Evolutionary conservation across 331 rosid genomes (phyloP), one percentile per base, ranked within the genome.

Genomic region (Pyrus hybrid): DNA sequence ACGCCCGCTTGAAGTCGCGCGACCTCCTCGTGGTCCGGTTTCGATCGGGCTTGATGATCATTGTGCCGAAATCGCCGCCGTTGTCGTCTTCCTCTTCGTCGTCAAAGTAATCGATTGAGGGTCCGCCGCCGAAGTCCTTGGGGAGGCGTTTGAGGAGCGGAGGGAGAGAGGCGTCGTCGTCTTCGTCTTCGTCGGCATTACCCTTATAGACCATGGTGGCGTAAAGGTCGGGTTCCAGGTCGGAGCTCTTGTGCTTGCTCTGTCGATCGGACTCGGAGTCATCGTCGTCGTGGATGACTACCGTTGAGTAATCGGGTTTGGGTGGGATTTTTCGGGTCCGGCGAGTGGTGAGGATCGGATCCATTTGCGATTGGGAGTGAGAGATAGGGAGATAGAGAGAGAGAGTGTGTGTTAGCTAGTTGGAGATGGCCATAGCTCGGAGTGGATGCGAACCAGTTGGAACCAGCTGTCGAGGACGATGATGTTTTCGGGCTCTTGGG

Each of bases 81-180:
- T 76, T 80, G 2, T 66, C 83, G 57, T 18, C 57, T 16, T 56
- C 83, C 7, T 68, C 93, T 2, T 79, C 85, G 6, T 83, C 97
- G 49, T 90, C 88, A 68, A 88, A 90, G 85, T 91, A 82, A 75
- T 90, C 97, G 78, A 90, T 77, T 4, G 93, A 30, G 5, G 96
- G 87, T 63, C 98, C 99, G 49, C 97, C 97, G 28, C 97, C 99
- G 84, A 94, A 94, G 83, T 90, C 97, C 83, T 94, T 92, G 22
- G 99, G 99, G 8, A 92, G 96, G 67, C 88, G 96, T 74, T 88
- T 86, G 67, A 94, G 92, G 58, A 94, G 96, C 23, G 99, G 92
- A 76, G 99, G 99, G 20, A 94, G 96, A 53, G 91, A 86, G 30
- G 96, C 80, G 41, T 94, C 89, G 33, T 84, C 90, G 3, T 83